Percentiles rank a stretch among this genome's conserved stretches.
These are phyloP conservation scores for Salvia rosmarinus DNA, from an alignment of 257 asterid species.

Conservation along the genomic window DNA sequence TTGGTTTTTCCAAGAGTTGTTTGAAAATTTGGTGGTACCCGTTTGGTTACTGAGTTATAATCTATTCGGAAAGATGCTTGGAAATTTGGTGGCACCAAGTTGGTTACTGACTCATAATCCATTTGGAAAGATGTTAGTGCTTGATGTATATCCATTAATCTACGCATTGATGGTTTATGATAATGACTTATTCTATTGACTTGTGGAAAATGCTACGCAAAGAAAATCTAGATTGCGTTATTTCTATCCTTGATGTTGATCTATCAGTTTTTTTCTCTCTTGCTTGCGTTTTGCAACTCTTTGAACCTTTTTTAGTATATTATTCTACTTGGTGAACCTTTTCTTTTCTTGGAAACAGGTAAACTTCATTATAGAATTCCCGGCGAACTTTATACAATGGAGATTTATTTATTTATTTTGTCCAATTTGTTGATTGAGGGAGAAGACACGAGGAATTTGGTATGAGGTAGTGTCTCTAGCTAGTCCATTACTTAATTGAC, in stretches of 20 bases:
- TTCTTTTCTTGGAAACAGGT: constrained; percentile 38
- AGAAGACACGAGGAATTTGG: constrained; percentile 26
- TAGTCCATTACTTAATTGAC: constrained; percentile 31
- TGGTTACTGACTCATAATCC: constrained; percentile 5
- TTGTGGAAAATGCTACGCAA: constrained; percentile 6
- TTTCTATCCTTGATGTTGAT: constrained; percentile 3
- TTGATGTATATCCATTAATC: neutral
- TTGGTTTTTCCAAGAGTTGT: neutral
- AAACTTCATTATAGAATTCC: constrained; percentile 24
- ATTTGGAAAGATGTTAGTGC: neutral
- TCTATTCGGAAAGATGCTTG: neutral
- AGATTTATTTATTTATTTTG: constrained; percentile 25
- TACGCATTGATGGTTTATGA: constrained; percentile 11
- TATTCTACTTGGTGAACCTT: neutral
- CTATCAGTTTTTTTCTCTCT: neutral
- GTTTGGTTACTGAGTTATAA: too few relatives aligned
- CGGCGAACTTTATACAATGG: neutral
- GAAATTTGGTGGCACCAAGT: constrained; percentile 14
- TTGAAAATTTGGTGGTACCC: too few relatives aligned
- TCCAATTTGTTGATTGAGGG: constrained; percentile 11
- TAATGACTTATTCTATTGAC: constrained; percentile 16
- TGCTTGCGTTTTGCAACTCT: constrained; percentile 10
- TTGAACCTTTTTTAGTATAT: constrained; percentile 18
- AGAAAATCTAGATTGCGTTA: neutral
- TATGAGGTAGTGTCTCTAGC: constrained; percentile 27